Evolutionary conservation across 768 basidiomycete genomes (phyloP), one percentile per base, ranked within the genome.

Genomic region (Pleurotus djamor): DNA sequence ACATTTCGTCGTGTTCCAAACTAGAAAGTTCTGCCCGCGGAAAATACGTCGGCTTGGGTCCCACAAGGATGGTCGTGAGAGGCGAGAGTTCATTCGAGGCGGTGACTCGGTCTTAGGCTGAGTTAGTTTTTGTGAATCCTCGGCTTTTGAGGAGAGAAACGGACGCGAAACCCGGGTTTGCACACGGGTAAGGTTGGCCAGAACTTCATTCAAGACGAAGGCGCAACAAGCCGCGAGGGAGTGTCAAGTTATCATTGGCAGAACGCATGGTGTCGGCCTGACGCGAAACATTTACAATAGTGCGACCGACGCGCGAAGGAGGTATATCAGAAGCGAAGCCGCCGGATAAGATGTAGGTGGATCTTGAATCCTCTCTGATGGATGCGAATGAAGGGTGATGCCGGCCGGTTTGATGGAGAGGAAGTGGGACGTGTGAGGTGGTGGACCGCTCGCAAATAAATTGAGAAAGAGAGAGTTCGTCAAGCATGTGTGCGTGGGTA

Each of bases 51-150:
- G 14, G n/a, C 36, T 43, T 55, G 14, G 54, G 17, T 56, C 21
- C 54, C 54, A 56, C 54, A 56, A 28, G 54, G 54, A 21, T 9
- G 38, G 5, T 56, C 54, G 54, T 56, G 54, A 44, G 54, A 56
- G 54, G 21, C 21, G 21, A 28, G 21, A 28, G 21, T 28, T 28
- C 21, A 28, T 28, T 28, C 21, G 21, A 56, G 17, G 38, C 38
- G 51, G 37, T 52, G 51, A 52, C 35, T 52, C 51, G 34, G 51
- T 16, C 54, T 17, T 37, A 56, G 41, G 36, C 38, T 43, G 41
- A 37, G 38, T n/a, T 32, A 45, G 54, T 32, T 37, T 34, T 56
- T 41, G 28, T 45, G 21, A 21, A 16, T 56, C 54, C 41, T 56
- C 54, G 41, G 54, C 37, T 56, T 44, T 56, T n/a, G 44, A 41